Evolutionary conservation across 768 basidiomycete genomes (phyloP), one percentile per base, ranked within the genome.

Genomic region (Podaxis carcinomalis): DNA sequence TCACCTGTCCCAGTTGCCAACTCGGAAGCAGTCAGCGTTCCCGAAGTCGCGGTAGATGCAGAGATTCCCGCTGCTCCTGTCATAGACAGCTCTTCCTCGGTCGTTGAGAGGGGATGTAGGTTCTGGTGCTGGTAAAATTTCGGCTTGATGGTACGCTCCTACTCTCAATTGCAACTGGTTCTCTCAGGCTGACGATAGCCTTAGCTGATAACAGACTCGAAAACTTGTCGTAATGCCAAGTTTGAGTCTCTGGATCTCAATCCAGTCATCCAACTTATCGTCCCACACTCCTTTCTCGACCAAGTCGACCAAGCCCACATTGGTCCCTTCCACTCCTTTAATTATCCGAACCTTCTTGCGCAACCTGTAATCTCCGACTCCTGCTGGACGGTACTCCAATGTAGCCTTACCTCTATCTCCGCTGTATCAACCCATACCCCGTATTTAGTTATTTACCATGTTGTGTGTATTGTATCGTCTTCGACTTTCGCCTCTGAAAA

Each of bases 41-140:
- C 19, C 1, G 35, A 57, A 4, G 19, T 21, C 2, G 16, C 47
- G 10, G 37, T 36, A 19, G 13, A 36, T 37, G 23, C 14, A 25
- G 42, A 44, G 1, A n/a, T 9, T 25, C 9, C 39, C 2, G 16
- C 40, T 19, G n/a, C 21, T n/a, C 25, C 39, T 32, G 55, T 42
- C n/a, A 7, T 0, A 4, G 40, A 42, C 40, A 5, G 40, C 40
- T 42, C 40, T 42, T 27, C 39, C 10, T n/a, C 55, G 11, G 35
- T 57, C 23, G 32, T 37, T 39, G 56, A 57, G 23, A 50, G 56
- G 23, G 56, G 56, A 47, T 57, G 56, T 27, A 36, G 13, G 10
- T 57, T 49, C 35, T 57, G 46, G 46, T 57, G 56, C 35, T 49
- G n/a, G 44, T 57, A 50, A 57, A 44, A n/a, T 27, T 16, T 49